Base-by-base conservation (phyloP, 192 early-diverging fungal species). In the Coemansia sp. region DNA sequence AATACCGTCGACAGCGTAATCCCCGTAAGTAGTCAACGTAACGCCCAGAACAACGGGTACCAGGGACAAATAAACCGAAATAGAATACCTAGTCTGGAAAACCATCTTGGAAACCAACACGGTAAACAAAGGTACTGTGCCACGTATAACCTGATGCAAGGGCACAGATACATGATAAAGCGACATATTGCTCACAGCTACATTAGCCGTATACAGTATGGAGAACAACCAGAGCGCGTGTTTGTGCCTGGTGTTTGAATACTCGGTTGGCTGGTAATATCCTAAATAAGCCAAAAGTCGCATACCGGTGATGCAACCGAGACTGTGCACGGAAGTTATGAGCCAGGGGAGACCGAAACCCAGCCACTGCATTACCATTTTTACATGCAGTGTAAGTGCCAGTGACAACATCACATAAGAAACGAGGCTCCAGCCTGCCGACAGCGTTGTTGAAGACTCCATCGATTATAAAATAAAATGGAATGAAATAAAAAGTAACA, bases 131-230 rank as follows among this genome's bases (percentile, higher is more conserved):
- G 92, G 94, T 16, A 90, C 90, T 69, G 91, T 95, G 32, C 89
- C 88, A 11, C 93, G 82, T 1, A 95, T 87, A 10, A 92, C 87
- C 84, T 95, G 93, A 71, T 95, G 93, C 60, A 95, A 83, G 7
- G 70, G 68, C 28, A 77, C 67, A 3, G 72, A 66, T n/a, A 88
- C 87, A 56, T 90, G 85, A 84, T 91, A 87, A 82, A 94, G 63
- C 49, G 91, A 92, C 7, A 94, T 88, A 64, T 92, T 94, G 66
- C 88, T 90, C 5, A 92, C 87, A 28, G 91, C 93, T 71, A 96
- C 94, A 66, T 96, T 96, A 69, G 91, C 86, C 0, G 93, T 96
- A 67, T 94, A 96, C 1, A 96, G 86, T 29, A 92, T 76, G 11
- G 92, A 94, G 71, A 94, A 96, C 58, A 88, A 76, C 61, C 88